Conservation (phyloP, 2,329 filamentous ascomycete genomes). For the Colletotrichum sansevieriae region DNA sequence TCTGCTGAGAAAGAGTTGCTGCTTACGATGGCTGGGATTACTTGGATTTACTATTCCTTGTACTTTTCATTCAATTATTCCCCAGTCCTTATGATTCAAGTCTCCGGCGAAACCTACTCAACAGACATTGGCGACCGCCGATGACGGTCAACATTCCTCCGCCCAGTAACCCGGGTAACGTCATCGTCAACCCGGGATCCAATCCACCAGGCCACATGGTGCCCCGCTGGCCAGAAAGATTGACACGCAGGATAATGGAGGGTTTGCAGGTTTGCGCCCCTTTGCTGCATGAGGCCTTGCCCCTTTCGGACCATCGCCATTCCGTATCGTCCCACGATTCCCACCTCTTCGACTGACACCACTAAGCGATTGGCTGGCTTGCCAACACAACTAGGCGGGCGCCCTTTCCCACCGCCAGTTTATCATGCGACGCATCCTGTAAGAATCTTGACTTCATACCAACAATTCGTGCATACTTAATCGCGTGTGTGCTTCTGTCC, state of each 20-base stretch:
- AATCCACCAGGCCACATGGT: neutral
- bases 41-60: too few species aligned
- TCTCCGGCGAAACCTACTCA: too few species aligned
- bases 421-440: neutral
- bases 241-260: neutral
- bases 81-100: too few species aligned
- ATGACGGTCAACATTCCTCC: too few species aligned
- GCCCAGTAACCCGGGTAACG: slow-evolving; percentile 3
- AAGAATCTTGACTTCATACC: neutral
- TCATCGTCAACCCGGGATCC: neutral
- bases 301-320: slow-evolving; percentile 5
- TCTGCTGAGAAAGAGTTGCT: too few species aligned
- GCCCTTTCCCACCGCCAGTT: slow-evolving; percentile 9
- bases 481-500: neutral
- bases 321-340: neutral
- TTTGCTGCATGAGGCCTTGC: neutral
- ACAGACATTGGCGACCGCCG: too few species aligned
- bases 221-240: neutral
- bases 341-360: neutral
- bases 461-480: neutral
- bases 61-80: too few species aligned
- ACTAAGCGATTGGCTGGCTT: neutral
- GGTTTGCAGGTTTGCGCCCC: neutral
- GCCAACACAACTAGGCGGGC: neutral
- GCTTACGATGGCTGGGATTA: too few species aligned